phyloP scores from a whole-genome alignment of 106 monocot genomes.

The Cymbidium sinense region DNA sequence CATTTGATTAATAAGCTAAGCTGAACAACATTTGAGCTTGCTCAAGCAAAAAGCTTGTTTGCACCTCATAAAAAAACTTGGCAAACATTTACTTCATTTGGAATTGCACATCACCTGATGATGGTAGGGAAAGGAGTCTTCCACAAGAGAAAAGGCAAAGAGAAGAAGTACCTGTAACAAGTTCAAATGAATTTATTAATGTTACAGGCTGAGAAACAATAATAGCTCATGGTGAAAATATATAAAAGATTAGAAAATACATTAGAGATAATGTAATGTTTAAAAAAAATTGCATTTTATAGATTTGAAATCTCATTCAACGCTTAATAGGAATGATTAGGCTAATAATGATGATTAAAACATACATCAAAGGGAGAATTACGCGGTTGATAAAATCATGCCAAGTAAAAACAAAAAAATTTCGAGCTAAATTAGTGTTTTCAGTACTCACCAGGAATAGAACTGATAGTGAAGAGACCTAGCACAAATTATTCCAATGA shows the following conservation, averaged over 20 bases:
- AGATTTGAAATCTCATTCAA: not conserved
- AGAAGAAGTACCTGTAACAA: conserved; percentile 89
- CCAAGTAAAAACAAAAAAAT: too few species aligned
- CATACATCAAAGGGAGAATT: too few species aligned
- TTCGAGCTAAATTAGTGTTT: too few species aligned
- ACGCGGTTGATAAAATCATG: too few species aligned
- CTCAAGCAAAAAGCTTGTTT: too few species aligned
- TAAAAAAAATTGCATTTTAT: not conserved
- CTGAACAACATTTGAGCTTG: too few species aligned
- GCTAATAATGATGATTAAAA: too few species aligned
- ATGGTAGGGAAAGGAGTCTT: conserved; percentile 71
- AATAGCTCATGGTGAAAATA: not conserved
- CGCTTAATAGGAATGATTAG: too few species aligned
- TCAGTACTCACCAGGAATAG: conserved; percentile 88
- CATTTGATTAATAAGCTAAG: too few species aligned
- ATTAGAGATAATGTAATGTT: not conserved
- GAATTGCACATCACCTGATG: conserved; percentile 31
- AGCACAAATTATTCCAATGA: conserved; percentile 89
- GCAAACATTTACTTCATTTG: not conserved
- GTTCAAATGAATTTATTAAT: not conserved
- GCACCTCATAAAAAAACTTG: not conserved
- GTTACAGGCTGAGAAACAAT: not conserved
- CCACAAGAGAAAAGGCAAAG: conserved; percentile 94
- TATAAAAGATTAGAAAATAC: not conserved
- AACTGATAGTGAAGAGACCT: conserved; percentile 97